Base-by-base conservation (phyloP, 805 yeast genomes). In the Ogataea chonburiensis region DNA sequence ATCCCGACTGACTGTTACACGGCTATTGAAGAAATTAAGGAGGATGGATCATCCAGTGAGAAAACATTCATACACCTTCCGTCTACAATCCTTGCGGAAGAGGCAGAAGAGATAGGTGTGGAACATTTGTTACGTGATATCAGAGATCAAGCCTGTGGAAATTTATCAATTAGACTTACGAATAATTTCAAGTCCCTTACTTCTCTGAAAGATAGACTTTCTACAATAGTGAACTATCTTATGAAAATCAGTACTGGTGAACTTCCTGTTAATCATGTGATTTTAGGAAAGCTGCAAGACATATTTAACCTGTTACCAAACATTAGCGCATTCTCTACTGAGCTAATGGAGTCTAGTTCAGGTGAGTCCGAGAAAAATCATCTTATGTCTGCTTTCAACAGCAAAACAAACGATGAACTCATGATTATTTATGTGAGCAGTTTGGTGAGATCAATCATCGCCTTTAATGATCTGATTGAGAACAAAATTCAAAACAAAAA, bases 61-160 rank as follows among this genome's bases (percentile, higher is more conserved):
- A 82, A 83, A 64, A 88, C 97, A 3, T 93, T 93, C 66, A 77
- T 86, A 30, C 98, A 93, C 62, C 79, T 91, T 19, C 96, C 98
- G 8, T 86, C 96, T 10, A 70, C 77, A 18, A 87, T 94, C 46
- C 91, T 86, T 58, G 99, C 99, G 3, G 98, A 93, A 58, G 99
- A 93, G 60, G 98, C 98, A 7, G 99, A 93, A 64, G 99, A 93
- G 64, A 93, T 93, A 50, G 99, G 98, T 45, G 99, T 93, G 10
- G 99, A 93, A 62, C 99, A 93, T 60, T 66, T 93, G 43, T 66
- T 93, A 42, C 80, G 98, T 56, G 98, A 93, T 56, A 87, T 88
- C 16, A 78, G 97, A 54, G 97, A 91, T 58, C 96, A 89, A 52
- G 96, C 98, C 7, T 94, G 96, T 10, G 98, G 98, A 7, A 82